A percentile compares a stretch with the other conserved stretches of the same genome.
phyloP scores from a whole-genome alignment of 148 eudicot genomes.

The Rhododendron griersonianum region DNA sequence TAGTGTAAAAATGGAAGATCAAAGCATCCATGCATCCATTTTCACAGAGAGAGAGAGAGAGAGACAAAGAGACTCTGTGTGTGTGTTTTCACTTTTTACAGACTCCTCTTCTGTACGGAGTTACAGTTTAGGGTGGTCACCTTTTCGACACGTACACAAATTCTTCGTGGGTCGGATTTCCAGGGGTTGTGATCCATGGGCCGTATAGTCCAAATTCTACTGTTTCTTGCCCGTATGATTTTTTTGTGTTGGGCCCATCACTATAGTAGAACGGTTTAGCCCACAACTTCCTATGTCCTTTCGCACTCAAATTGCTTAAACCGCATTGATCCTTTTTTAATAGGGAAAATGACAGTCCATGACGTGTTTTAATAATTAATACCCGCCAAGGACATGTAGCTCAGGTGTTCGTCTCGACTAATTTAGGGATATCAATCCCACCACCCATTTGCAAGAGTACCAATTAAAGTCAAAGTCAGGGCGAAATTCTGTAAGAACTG shows the following conservation, averaged over 20 bases:
- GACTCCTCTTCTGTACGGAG: not conserved
- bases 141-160: too few relatives aligned
- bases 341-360: too few relatives aligned
- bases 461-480: too few relatives aligned
- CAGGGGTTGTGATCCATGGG: not conserved
- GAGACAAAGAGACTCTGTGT: not conserved
- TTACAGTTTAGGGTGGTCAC: not conserved
- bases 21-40: not conserved
- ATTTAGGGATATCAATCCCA: too few relatives aligned
- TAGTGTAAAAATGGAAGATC: slow-evolving; percentile 14
- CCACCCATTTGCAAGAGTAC: not conserved
- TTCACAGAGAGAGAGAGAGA: not conserved
- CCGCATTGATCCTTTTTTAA: too few relatives aligned
- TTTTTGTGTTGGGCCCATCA: not conserved
- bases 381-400: too few relatives aligned
- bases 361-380: too few relatives aligned
- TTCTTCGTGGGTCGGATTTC: not conserved
- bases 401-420: not conserved
- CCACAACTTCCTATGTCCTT: not conserved
- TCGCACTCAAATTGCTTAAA: not conserved
- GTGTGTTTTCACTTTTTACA: not conserved
- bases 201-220: not conserved
- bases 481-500: too few relatives aligned
- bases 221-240: not conserved
- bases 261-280: not conserved